Evolutionary conservation across 1,284 basidiomycete species (phyloP).

Genomic region (Athelia sp.): DNA sequence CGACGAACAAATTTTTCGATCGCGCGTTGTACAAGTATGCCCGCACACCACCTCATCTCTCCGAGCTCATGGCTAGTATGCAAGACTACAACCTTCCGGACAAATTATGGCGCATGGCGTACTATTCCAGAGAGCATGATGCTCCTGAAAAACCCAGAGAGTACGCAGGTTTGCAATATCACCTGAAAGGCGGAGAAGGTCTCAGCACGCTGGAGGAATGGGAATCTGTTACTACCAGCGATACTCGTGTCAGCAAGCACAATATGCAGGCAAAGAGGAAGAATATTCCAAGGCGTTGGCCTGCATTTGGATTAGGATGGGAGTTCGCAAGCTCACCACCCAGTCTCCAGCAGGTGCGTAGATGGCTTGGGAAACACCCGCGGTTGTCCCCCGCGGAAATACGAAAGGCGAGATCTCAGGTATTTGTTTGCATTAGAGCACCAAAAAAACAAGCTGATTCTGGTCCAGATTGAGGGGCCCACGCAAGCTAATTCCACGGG

Average conservation of each 20-base stretch:
- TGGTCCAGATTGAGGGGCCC: constrained; percentile 64
- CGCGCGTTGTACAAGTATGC: constrained; percentile 46
- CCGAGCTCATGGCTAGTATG: constrained; percentile 49
- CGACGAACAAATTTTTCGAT: constrained; percentile 16
- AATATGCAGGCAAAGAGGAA: background rate
- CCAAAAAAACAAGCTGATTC: background rate
- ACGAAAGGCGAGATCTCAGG: constrained; percentile 48
- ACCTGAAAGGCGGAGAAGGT: constrained; percentile 58
- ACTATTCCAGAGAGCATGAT: constrained; percentile 74
- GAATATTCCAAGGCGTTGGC: background rate
- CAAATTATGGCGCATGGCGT: constrained; percentile 72
- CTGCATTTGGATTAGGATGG: constrained; percentile 47
- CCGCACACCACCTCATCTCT: constrained; percentile 47
- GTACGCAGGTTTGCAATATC: constrained; percentile 78
- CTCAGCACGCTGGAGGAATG: constrained; percentile 50
- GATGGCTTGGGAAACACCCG: constrained; percentile 40
- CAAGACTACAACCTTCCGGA: constrained; percentile 48
- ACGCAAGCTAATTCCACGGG: constrained; percentile 75
- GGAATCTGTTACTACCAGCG: constrained; percentile 19
- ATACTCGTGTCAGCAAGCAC: constrained; percentile 3
- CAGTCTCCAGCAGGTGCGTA: constrained; percentile 40
- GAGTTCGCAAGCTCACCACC: constrained; percentile 74
- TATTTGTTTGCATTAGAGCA: constrained; percentile 12
- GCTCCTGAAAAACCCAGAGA: constrained; percentile 67
- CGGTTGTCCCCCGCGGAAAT: constrained; percentile 6